Evolutionary conservation across 1,284 basidiomycete genomes (phyloP).

Genomic region (Cystobasidium slooffiae): DNA sequence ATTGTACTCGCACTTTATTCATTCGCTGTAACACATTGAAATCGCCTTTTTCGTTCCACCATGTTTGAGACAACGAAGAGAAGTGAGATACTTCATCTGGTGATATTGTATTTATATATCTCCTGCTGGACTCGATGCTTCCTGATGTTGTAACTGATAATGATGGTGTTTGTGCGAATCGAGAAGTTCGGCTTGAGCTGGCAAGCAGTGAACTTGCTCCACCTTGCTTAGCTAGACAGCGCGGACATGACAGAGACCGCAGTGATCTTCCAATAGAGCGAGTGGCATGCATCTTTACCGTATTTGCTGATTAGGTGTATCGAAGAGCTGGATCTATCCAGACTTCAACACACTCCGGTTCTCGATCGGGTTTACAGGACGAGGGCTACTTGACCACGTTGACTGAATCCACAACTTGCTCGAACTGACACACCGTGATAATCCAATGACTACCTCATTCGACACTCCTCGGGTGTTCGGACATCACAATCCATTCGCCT

Average conservation of each 20-base stretch:
- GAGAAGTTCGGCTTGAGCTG: not conserved
- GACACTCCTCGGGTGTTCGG: not conserved
- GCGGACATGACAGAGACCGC: not conserved
- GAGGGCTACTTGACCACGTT: not conserved
- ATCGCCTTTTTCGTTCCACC: slow-evolving; percentile 97
- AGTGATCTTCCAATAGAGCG: not conserved
- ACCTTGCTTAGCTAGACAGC: not conserved
- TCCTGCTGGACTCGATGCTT: not conserved
- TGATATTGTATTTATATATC: slow-evolving; percentile 23
- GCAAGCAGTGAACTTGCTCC: too few species aligned
- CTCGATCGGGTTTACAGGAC: not conserved
- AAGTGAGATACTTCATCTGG: slow-evolving; percentile 87
- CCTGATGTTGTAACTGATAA: not conserved
- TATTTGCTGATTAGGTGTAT: not conserved
- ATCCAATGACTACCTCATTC: slow-evolving; percentile 19
- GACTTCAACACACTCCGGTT: not conserved
- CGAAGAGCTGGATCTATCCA: not conserved
- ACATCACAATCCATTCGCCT: slow-evolving; percentile 29
- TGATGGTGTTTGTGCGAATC: not conserved
- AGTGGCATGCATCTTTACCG: not conserved
- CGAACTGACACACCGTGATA: too few species aligned
- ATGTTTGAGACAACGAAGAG: slow-evolving; percentile 83
- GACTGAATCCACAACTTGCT: not conserved
- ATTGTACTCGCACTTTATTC: slow-evolving; percentile 89
- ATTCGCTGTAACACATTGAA: slow-evolving; percentile 89